Evolutionary conservation across 2,329 filamentous ascomycete species (phyloP), one percentile per base, ranked within the genome.

Genomic region (Neoarthrinium moseri): DNA sequence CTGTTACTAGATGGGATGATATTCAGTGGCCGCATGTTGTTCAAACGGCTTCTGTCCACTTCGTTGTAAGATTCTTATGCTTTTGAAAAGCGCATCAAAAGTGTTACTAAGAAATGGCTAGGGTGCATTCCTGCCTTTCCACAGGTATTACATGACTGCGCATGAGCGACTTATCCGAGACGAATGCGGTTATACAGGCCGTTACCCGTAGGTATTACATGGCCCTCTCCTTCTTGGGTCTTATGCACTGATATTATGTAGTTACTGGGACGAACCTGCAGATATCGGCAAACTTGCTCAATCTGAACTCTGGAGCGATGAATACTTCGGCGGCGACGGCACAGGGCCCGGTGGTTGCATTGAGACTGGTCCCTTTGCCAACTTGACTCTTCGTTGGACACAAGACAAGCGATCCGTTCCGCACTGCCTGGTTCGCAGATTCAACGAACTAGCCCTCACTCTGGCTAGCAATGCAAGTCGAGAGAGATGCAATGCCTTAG

Each of bases 51-150:
- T 44, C 20, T 20, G 42, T 44, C 8, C 42, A 44, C n/a, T 22
- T 21, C 2, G 42, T 44, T 13, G 37, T 40, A 30, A 8, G 37
- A 17, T 12, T 12, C 6, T 17, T 15, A 7, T 3, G 8, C 6
- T 17, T 11, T 20, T 12, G 6, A 3, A 2, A 27, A 23, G 17
- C 17, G 3, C n/a, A 18, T 17, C 4, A 7, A 1, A 30, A n/a
- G 15, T 13, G 15, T 15, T 40, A 27, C n/a, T 40, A 11, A 40
- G 13, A 18, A 10, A 4, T 5, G 13, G 7, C 7, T 6, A 40
- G 37, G 67, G 2, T 42, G 69, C 41, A 10, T 54, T 54, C 32
- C 46, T 54, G 3, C 51, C 51, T 7, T 52, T 48, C 20, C 51
- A 50, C 17, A 40, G 51, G 24, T 54, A 54, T 36, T 37, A 48